Evolutionary conservation across 306 rosid genomes (phyloP), one percentile per base, ranked within the genome.

Genomic region (Calophaca sinica): DNA sequence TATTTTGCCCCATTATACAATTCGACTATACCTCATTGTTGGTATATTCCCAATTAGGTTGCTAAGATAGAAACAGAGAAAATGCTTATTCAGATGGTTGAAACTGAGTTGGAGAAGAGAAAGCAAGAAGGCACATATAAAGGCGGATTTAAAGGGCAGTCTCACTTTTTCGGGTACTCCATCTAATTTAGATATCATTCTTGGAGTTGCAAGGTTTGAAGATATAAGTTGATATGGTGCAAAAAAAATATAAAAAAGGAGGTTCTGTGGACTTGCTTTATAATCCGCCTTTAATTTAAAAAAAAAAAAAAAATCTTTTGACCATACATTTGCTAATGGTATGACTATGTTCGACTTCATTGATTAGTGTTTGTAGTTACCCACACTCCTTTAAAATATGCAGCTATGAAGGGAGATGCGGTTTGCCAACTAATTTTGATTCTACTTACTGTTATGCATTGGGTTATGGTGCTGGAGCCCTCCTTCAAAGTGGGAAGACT

Each of bases 41-140:
- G 75, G 33, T 79, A 55, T 81, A 7, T 73, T 57, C 29, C 65
- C 76, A 36, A 65, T 41, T 71, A 96, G 99, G 99, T 96, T 73
- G 99, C 99, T 68, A 96, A 83, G 83, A 96, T 96, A 81, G 99
- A 96, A 85, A 96, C 98, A 68, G 99, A 96, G 89, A 96, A 92
- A 85, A 96, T 96, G 99, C 88, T 96, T 58, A 92, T 96, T 73
- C 97, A 96, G 86, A 96, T 96, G 99, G 99, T 86, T 83, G 98
- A 96, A 80, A 85, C 92, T 29, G 99, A 96, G 87, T 89, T 96
- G 87, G 90, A 80, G 83, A 96, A 92, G 85, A 90, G 91, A 84
- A 89, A 79, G 87, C 87, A 87, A 66, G 96, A 88, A 76, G 93
- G 96, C 76, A 78, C 83, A 67, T 96, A 90, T 70, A 74, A 76